These are phyloP conservation scores for Fusarium verticillioides DNA, from an alignment of 2,329 filamentous ascomycete genomes.

Conservation along the genomic window DNA sequence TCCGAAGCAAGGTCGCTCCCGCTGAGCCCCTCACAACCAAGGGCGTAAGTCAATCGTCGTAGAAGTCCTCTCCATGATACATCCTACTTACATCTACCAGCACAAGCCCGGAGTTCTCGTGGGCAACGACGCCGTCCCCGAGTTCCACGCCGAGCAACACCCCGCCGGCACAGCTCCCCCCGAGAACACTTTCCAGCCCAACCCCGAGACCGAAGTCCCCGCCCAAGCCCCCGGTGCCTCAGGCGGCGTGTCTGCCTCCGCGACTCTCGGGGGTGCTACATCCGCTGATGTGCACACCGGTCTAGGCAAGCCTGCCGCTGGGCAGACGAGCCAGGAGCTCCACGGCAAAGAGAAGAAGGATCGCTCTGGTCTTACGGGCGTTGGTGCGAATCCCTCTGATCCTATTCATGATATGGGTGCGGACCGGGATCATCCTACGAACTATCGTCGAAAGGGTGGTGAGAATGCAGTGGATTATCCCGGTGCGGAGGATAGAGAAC, in stretches of 20 bases:
- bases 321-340: constrained; percentile 55
- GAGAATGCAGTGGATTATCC: constrained; percentile 30
- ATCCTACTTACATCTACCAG: constrained; percentile 52
- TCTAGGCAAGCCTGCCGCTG: constrained; percentile 56
- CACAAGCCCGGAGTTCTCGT: constrained; percentile 72
- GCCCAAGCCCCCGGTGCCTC: constrained; percentile 49
- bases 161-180: constrained; percentile 72
- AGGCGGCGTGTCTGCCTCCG: constrained; percentile 47
- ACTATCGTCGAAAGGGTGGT: constrained; percentile 32
- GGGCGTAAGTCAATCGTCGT: constrained; percentile 58
- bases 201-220: constrained; percentile 50
- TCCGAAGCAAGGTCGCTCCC: constrained; percentile 61
- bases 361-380: constrained; percentile 53
- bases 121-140: constrained; percentile 67
- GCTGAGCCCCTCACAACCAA: constrained; percentile 64
- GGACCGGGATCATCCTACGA: constrained; percentile 44
- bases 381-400: constrained; percentile 48
- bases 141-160: constrained; percentile 71
- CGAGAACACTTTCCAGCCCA: constrained; percentile 54
- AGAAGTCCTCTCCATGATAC: background rate
- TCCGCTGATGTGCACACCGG: constrained; percentile 57
- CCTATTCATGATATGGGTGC: constrained; percentile 46
- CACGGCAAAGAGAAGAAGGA: constrained; percentile 53
- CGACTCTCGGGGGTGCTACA: constrained; percentile 57
- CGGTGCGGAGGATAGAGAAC: constrained; percentile 37